Conservation (phyloP, 2,329 filamentous ascomycete genomes). For the Alternaria atra region DNA sequence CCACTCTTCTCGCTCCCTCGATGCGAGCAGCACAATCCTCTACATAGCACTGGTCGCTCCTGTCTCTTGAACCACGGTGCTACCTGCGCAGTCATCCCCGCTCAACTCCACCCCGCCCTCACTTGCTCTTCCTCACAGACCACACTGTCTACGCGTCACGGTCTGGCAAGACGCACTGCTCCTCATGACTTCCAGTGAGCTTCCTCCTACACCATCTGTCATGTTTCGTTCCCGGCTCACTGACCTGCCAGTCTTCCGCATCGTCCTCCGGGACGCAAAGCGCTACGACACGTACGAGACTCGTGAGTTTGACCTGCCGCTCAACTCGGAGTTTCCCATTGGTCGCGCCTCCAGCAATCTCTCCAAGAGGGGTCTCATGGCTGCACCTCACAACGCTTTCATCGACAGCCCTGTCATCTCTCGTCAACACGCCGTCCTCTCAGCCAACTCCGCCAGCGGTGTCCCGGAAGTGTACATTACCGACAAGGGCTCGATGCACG, state of each 20-base stretch:
- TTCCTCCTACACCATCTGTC: not conserved
- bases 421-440: constrained; percentile 68
- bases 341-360: constrained; percentile 56
- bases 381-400: constrained; percentile 66
- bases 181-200: constrained; percentile 30
- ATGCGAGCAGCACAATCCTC: not conserved
- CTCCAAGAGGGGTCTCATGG: constrained; percentile 52
- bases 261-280: constrained; percentile 43
- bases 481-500: constrained; percentile 69
- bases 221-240: constrained; percentile 9
- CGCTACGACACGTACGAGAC: constrained; percentile 53
- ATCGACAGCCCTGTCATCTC: constrained; percentile 79
- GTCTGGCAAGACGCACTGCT: not conserved
- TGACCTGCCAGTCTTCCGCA: constrained; percentile 35
- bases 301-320: constrained; percentile 42
- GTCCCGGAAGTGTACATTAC: constrained; percentile 56
- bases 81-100: constrained; percentile 4
- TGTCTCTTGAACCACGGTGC: constrained; percentile 11
- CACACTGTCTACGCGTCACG: not conserved
- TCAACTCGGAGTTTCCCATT: constrained; percentile 44
- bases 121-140: not conserved
- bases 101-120: constrained; percentile 21
- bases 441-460: constrained; percentile 26
- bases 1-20: not conserved
- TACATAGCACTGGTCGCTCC: not conserved